phyloP scores from a whole-genome alignment of 768 basidiomycete genomes.

The Tulasnella sp. region DNA sequence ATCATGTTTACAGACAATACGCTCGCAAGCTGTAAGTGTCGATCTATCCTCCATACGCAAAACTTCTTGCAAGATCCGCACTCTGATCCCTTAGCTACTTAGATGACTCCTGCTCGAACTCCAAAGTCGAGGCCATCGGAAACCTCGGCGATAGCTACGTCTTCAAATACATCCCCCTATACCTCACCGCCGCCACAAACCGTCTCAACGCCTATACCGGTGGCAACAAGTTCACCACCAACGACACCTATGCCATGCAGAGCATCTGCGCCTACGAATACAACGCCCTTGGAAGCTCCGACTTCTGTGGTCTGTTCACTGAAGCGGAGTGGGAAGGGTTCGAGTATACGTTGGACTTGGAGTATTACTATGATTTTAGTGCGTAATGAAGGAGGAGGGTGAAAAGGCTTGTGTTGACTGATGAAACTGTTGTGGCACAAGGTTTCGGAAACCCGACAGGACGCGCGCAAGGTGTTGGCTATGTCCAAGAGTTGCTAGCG shows the following conservation, averaged over 20 bases:
- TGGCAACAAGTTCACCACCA: constrained; percentile 3
- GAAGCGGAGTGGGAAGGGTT: constrained; percentile 9
- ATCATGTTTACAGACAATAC: too few species aligned
- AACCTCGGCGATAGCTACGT: constrained; percentile 13
- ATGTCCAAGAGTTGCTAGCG: constrained; percentile 15
- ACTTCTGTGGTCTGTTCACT: constrained; percentile 4
- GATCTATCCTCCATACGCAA: too few species aligned
- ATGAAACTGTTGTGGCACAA: neutral
- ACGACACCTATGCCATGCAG: constrained; percentile 18
- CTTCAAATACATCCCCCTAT: constrained; percentile 16
- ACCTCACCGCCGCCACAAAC: constrained; percentile 14
- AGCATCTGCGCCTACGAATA: constrained; percentile 16
- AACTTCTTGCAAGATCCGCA: too few species aligned
- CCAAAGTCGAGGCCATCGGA: neutral
- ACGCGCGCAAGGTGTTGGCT: constrained; percentile 15
- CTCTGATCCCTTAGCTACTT: too few species aligned
- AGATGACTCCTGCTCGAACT: too few species aligned
- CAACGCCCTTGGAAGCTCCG: neutral
- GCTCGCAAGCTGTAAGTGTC: too few species aligned
- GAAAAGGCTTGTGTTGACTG: too few species aligned
- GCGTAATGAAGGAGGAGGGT: too few species aligned
- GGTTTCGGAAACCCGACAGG: constrained; percentile 2
- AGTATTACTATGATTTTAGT: neutral
- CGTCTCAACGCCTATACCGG: constrained; percentile 11
- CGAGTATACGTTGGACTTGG: neutral